Conservation (phyloP, 306 rosid species). For the Medicago lupulina region DNA sequence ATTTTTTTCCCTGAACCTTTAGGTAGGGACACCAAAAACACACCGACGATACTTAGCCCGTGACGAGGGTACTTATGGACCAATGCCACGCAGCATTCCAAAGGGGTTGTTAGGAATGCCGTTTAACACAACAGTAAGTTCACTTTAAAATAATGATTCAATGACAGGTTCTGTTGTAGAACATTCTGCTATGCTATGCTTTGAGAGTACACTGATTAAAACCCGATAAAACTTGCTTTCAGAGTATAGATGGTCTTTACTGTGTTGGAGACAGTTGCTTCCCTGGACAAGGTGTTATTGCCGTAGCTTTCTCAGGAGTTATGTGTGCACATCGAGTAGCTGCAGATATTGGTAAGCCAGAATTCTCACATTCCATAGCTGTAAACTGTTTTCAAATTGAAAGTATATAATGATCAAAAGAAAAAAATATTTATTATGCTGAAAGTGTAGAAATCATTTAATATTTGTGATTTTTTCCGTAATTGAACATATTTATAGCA, state of each 20-base stretch:
- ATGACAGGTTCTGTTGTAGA: constrained; percentile 29
- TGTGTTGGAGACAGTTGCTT: constrained; percentile 99
- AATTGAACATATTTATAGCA: not conserved
- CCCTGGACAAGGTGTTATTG: constrained; percentile 99
- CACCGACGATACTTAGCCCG: constrained; percentile 90
- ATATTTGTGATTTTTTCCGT: not conserved
- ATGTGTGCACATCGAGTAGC: constrained; percentile 99
- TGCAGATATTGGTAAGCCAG: constrained; percentile 81
- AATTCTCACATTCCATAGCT: not conserved
- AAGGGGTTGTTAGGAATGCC: constrained; percentile 98
- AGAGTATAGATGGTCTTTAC: constrained; percentile 87
- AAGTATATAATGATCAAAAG: not conserved
- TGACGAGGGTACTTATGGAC: constrained; percentile 88
- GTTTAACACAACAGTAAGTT: constrained; percentile 89
- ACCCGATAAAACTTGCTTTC: constrained; percentile 46
- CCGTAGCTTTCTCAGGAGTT: constrained; percentile 94
- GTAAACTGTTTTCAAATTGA: constrained; percentile 3
- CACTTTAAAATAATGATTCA: not conserved
- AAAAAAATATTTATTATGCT: not conserved
- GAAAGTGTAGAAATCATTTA: not conserved
- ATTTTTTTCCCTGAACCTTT: constrained; percentile 30
- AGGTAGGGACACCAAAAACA: constrained; percentile 98
- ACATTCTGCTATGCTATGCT: constrained; percentile 20
- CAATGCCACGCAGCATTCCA: constrained; percentile 84
- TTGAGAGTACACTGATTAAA: constrained; percentile 34